phyloP scores from a whole-genome alignment of 192 early-diverging fungal species.

The Coemansia sp. region DNA sequence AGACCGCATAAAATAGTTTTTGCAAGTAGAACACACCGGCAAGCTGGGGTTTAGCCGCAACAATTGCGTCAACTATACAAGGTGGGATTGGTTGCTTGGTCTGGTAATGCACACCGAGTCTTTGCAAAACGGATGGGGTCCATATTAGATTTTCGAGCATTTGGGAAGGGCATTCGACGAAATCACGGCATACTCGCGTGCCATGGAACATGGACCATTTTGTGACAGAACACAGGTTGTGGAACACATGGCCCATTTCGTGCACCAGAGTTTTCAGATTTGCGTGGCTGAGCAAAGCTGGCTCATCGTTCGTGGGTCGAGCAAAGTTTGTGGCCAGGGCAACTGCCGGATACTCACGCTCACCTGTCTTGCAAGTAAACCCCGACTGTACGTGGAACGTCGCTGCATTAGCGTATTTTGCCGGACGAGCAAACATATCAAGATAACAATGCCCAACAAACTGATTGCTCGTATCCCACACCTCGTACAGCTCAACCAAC shows the following conservation, averaged over 20 bases:
- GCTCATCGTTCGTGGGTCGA: slow-evolving; percentile 39
- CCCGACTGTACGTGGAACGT: slow-evolving; percentile 68
- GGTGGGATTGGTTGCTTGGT: slow-evolving; percentile 61
- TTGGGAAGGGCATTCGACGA: slow-evolving; percentile 76
- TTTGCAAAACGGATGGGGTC: slow-evolving; percentile 48
- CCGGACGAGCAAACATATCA: slow-evolving; percentile 68
- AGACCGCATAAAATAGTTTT: slow-evolving; percentile 66
- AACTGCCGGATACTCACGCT: slow-evolving; percentile 54
- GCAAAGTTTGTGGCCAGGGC: slow-evolving; percentile 62
- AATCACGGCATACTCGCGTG: slow-evolving; percentile 67
- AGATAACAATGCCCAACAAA: slow-evolving; percentile 69
- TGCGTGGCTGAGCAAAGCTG: slow-evolving; percentile 63
- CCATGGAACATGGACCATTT: slow-evolving; percentile 67
- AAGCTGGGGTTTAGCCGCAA: slow-evolving; percentile 62
- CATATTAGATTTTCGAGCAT: slow-evolving; percentile 76
- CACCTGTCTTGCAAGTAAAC: slow-evolving; percentile 49
- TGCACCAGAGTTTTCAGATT: slow-evolving; percentile 76
- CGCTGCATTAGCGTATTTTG: slow-evolving; percentile 65
- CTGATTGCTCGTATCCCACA: slow-evolving; percentile 58
- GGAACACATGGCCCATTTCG: slow-evolving; percentile 66
- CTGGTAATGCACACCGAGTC: slow-evolving; percentile 61
- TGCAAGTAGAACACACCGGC: slow-evolving; percentile 62
- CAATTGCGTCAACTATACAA: slow-evolving; percentile 55
- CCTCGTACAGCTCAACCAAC: slow-evolving; percentile 68
- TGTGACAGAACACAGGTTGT: slow-evolving; percentile 61